Conservation (phyloP, 2,329 filamentous ascomycete genomes). For the Ophiocordyceps polyrhachis-furcata region DNA sequence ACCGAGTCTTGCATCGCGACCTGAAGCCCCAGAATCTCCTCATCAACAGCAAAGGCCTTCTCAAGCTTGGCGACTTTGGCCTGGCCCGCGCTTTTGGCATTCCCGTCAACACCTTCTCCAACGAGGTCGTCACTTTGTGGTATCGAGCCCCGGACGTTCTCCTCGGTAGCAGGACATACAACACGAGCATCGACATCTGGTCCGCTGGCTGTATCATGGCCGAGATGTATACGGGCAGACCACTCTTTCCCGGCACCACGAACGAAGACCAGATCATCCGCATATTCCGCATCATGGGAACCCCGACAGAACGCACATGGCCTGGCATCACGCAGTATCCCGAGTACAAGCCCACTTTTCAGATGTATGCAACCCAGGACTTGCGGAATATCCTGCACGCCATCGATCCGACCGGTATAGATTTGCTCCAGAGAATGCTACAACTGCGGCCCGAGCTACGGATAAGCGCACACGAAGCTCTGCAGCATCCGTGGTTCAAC, state of each 20-base stretch:
- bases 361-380: slow-evolving; percentile 86
- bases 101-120: slow-evolving; percentile 93
- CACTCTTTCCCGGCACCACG: slow-evolving; percentile 89
- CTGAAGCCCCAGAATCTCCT: slow-evolving; percentile 92
- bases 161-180: slow-evolving; percentile 86
- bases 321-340: slow-evolving; percentile 86
- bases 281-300: slow-evolving; percentile 98
- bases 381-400: slow-evolving; percentile 72
- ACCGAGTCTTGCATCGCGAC: slow-evolving; percentile 86
- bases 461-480: slow-evolving; percentile 69
- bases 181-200: slow-evolving; percentile 99
- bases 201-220: slow-evolving; percentile 99
- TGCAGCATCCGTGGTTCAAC: slow-evolving; percentile 84
- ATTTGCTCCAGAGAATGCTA: slow-evolving; percentile 76
- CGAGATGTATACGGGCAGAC: slow-evolving; percentile 94
- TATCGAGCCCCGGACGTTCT: slow-evolving; percentile 94
- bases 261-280: slow-evolving; percentile 96
- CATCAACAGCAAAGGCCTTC: slow-evolving; percentile 75
- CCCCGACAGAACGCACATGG: slow-evolving; percentile 88
- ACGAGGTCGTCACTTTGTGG: slow-evolving; percentile 95
- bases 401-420: slow-evolving; percentile 73
- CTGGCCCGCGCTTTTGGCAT: slow-evolving; percentile 90
- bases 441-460: slow-evolving; percentile 83
- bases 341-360: slow-evolving; percentile 94
- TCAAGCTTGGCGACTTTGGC: slow-evolving; percentile 91